Percentiles rank a stretch among this genome's conserved stretches.
These are phyloP conservation scores for Caryopteris hybrid DNA, from an alignment of 305 asterid genomes.

Conservation along the genomic window DNA sequence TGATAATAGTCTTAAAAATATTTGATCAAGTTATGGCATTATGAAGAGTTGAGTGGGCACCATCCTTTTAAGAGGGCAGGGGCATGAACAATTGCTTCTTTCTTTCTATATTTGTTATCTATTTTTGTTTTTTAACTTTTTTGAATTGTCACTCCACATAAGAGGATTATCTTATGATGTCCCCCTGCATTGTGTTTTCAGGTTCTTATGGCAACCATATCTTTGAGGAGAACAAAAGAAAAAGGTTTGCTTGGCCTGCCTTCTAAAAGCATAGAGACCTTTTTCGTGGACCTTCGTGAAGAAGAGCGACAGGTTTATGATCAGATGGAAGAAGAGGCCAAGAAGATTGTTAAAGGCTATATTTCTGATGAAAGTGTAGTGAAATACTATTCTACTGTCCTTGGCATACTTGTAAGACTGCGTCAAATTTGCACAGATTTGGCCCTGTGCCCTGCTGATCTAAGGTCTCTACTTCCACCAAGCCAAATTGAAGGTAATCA, in stretches of 20 bases:
- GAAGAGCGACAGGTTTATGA: constrained; percentile 88
- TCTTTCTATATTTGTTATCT: too few relatives aligned
- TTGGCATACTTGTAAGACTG: constrained; percentile 73
- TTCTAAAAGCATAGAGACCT: constrained; percentile 63
- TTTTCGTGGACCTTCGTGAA: constrained; percentile 55
- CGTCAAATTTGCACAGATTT: constrained; percentile 82
- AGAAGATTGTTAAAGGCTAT: constrained; percentile 46
- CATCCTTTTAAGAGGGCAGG: too few relatives aligned
- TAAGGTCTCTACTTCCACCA: constrained; percentile 56
- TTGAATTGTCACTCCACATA: too few relatives aligned
- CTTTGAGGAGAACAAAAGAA: constrained; percentile 91
- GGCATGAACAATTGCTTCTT: too few relatives aligned
- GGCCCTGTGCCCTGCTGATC: constrained; percentile 72
- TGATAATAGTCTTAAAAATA: not conserved
- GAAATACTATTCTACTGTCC: constrained; percentile 59
- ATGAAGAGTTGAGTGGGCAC: too few relatives aligned
- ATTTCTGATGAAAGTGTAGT: constrained; percentile 40
- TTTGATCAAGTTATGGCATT: too few relatives aligned
- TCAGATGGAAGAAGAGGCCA: constrained; percentile 83
- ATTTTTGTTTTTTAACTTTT: too few relatives aligned
- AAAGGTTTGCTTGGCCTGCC: constrained; percentile 67
- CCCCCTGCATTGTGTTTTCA: constrained; percentile 18
- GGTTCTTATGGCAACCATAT: constrained; percentile 82
- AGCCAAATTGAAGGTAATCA: constrained; percentile 71
- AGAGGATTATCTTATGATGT: too few relatives aligned